These are phyloP conservation scores for Parmelia sp. DNA, from an alignment of 495 filamentous ascomycete genomes.

Conservation along the genomic window DNA sequence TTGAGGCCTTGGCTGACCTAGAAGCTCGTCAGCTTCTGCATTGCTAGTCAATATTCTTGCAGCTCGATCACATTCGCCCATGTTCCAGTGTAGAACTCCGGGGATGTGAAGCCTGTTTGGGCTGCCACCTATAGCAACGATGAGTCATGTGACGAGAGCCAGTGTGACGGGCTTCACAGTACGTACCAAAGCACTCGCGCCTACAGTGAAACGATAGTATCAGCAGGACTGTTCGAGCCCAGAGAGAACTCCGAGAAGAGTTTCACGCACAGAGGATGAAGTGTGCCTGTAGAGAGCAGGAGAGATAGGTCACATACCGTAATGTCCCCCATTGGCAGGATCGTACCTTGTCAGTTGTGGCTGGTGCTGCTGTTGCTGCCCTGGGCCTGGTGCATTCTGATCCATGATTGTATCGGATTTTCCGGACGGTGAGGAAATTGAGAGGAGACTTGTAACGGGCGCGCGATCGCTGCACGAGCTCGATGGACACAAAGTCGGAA, in stretches of 20 bases:
- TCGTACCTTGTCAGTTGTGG: constrained; percentile 62
- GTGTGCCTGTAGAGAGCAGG: background rate
- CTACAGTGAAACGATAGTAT: constrained; percentile 39
- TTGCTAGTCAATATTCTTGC: background rate
- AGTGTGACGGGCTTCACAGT: background rate
- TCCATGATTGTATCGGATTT: constrained; percentile 44
- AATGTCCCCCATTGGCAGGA: constrained; percentile 75
- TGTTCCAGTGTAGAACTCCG: constrained; percentile 83
- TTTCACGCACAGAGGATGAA: background rate
- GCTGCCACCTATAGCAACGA: constrained; percentile 27
- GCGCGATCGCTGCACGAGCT: constrained; percentile 7
- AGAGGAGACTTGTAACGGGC: constrained; percentile 7
- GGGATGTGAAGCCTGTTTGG: constrained; percentile 43
- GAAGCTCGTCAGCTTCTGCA: constrained; percentile 15
- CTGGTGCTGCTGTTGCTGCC: constrained; percentile 52
- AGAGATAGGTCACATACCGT: constrained; percentile 53
- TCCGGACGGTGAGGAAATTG: constrained; percentile 4
- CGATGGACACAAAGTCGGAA: background rate
- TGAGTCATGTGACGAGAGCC: constrained; percentile 63
- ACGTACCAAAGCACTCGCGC: constrained; percentile 76
- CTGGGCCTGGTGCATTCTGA: constrained; percentile 45
- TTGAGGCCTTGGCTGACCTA: constrained; percentile 93
- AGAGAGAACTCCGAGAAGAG: background rate
- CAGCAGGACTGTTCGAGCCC: constrained; percentile 13
- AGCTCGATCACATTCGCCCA: constrained; percentile 76